Evolutionary conservation across 331 rosid species (phyloP), one percentile per base, ranked within the genome.

Genomic region (Rhamnella rubrinervis): DNA sequence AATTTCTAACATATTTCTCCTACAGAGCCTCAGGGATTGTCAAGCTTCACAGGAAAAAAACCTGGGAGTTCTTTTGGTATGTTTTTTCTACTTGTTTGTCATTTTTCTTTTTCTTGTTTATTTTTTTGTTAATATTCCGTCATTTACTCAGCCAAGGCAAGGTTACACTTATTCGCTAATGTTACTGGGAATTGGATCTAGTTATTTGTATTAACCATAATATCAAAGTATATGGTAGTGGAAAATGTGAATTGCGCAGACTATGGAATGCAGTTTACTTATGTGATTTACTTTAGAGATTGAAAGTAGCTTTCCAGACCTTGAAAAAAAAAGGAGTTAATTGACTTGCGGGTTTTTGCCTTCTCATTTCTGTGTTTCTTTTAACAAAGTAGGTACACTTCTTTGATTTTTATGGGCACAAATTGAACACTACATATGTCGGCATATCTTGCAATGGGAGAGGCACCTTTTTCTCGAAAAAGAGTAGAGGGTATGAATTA

Each of bases 351-450:
- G 8, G 23, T 7, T 52, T 41, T 31, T 47, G 55, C 50, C 40
- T 16, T 6, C 28, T 67, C 25, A 63, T 57, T 50, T 51, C 40
- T 71, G 23, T 56, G 23, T 67, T 63, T 41, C 62, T 40, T 40
- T 60, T 49, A 72, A 53, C 20, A 60, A 63, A 75, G 44, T 65
- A 93, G 98, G 98, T 95, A 62, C 79, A 84, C 39, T 95, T 95
- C 80, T 89, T 93, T 78, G 95, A 91, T 80, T 74, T 91, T 72
- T 95, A 91, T 77, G 98, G 98, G 50, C 93, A 96, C 64, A 89
- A 85, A 77, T 86, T 95, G 77, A 95, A 91, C 83, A 87, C 97
- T 58, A 66, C 95, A 74, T 91, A 95, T 89, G 98, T 95, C 71
- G 98, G 97, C 61, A 91, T 91, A 66, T 85, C 96, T 39, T 95